Percentiles rank a stretch among this genome's conserved stretches.
Conservation (phyloP, 2,329 filamentous ascomycete genomes). For the Simplicillium aogashimaense region DNA sequence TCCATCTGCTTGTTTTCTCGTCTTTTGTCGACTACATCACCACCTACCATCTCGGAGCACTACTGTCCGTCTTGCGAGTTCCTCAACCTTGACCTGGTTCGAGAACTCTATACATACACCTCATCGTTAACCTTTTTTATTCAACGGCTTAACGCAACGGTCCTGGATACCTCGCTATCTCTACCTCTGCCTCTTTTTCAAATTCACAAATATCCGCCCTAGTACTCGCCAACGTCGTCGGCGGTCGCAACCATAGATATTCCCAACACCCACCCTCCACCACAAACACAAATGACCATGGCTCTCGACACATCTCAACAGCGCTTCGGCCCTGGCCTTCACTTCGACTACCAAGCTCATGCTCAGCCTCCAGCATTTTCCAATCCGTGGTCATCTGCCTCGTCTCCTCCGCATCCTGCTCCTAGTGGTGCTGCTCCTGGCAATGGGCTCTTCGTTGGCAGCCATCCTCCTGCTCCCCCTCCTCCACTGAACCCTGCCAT, state of each 20-base stretch:
- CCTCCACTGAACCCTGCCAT: constrained; percentile 45
- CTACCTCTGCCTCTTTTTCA: constrained; percentile 25
- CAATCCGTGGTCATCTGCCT: constrained; percentile 72
- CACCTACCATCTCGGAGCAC: too few species aligned
- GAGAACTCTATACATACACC: too few species aligned
- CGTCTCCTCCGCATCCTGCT: constrained; percentile 31
- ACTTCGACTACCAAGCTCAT: constrained; percentile 61
- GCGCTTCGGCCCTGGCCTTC: constrained; percentile 62
- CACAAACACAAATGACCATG: constrained; percentile 70
- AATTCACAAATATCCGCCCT: constrained; percentile 7
- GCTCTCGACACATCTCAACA: constrained; percentile 84
- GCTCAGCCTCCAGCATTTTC: constrained; percentile 64
- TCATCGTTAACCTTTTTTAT: too few species aligned
- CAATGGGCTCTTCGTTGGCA: constrained; percentile 55
- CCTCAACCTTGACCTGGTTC: too few species aligned
- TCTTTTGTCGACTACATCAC: constrained; percentile 10
- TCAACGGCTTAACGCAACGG: too few species aligned
- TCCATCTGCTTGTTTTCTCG: constrained; percentile 18
- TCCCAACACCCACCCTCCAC: constrained; percentile 6
- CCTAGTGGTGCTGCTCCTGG: constrained; percentile 28
- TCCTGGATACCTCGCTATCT: too few species aligned
- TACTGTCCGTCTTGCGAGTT: too few species aligned
- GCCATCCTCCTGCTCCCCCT: constrained; percentile 25
- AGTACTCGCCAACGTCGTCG: too few species aligned
- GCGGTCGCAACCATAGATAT: too few species aligned